These are phyloP conservation scores for Yamadazyma aaseri DNA, from an alignment of 1,139 yeast species.

Conservation along the genomic window DNA sequence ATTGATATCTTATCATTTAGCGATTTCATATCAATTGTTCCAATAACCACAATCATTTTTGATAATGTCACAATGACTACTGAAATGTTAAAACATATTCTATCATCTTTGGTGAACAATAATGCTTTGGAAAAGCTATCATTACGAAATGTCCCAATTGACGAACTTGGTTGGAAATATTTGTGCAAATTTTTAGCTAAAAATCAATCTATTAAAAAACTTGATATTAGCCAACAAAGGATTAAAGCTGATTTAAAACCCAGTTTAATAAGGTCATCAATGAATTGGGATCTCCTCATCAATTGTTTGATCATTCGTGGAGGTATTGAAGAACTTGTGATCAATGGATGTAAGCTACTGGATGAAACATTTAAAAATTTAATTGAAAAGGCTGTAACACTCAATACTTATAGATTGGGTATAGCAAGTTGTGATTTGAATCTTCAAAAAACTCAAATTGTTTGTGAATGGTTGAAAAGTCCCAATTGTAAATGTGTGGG, in stretches of 20 bases:
- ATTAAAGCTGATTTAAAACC: conserved; percentile 51
- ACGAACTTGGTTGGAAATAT: conserved; percentile 67
- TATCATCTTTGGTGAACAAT: conserved; percentile 62
- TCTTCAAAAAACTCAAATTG: conserved; percentile 49
- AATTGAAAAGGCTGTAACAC: conserved; percentile 51
- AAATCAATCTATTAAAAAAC: conserved; percentile 57
- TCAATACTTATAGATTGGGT: conserved; percentile 69
- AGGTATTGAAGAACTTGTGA: conserved; percentile 78
- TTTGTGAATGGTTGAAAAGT: conserved; percentile 63
- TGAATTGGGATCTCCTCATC: conserved; percentile 77
- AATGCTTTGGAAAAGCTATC: conserved; percentile 67
- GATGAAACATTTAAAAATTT: conserved; percentile 50
- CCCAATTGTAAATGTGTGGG: conserved; percentile 65
- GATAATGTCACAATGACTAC: conserved; percentile 80
- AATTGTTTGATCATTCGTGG: conserved; percentile 57
- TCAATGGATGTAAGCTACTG: conserved; percentile 74
- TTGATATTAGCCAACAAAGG: conserved; percentile 81
- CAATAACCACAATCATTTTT: conserved; percentile 73
- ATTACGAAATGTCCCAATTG: conserved; percentile 74
- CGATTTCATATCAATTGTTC: conserved; percentile 83
- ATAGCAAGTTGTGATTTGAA: conserved; percentile 71
- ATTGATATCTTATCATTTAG: conserved; percentile 86
- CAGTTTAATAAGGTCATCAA: conserved; percentile 51
- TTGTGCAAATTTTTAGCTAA: conserved; percentile 69
- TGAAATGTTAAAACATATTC: conserved; percentile 72